Evolutionary conservation across 2,329 filamentous ascomycete species (phyloP), one percentile per base, ranked within the genome.

Genomic region (Exophiala calicioides): DNA sequence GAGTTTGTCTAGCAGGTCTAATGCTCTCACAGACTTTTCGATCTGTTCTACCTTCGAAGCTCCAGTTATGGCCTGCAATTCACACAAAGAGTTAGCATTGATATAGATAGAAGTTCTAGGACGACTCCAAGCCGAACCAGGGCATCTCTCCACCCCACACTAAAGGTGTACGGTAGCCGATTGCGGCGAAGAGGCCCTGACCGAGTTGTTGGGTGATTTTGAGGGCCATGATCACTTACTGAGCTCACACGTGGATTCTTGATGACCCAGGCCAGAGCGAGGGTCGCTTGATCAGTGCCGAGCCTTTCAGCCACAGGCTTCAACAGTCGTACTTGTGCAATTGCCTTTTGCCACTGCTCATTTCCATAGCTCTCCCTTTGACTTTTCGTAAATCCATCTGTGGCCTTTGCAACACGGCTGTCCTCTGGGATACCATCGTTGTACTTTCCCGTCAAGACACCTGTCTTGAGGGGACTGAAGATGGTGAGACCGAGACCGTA

Each of bases 401-500:
- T 70, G 35, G 74, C 74, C 56, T 74, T 74, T 9, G 75, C 76
- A 42, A 84, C 73, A 20, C 83, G 72, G n/a, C 78, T 81, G 52
- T 77, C 76, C 3, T 75, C 68, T 2, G 81, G 80, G 30, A 84
- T 76, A 20, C 78, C 79, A 56, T 83, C 69, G 60, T 80, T 82
- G 66, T 86, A 86, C 66, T 86, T 86, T 26, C 83, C 83, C 2
- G 80, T 81, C 50, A 86, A 67, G 51, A 86, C 73, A 6, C 84
- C 83, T 49, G 69, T 68, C 52, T 77, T 76, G 30, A 87, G 66
- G 1, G 83, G 83, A 5, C 76, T 80, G 68, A 80, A 86, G 42
- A 79, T 77, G 18, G 83, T 85, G 35, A 86, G 68, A 1, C 82
- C 82, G 3, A 82, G 70, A 3, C 81, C 79, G 42, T 74, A 71